Evolutionary conservation across 345 rosid genomes (phyloP), one percentile per base, ranked within the genome.

Genomic region (Pistacia vera): DNA sequence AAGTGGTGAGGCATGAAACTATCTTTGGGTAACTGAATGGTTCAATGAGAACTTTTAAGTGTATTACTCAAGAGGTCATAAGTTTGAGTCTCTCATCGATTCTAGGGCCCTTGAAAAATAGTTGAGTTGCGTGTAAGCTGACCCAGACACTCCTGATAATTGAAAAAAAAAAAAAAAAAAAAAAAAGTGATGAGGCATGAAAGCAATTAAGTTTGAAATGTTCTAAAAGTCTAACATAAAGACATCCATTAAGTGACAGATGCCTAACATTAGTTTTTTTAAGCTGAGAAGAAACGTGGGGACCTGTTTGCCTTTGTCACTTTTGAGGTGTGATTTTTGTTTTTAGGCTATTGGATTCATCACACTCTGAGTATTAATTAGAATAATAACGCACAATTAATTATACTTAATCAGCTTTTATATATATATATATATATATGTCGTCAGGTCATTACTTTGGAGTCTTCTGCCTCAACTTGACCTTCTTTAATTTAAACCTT

Each of bases 321-420:
- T 54, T 83, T 79, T 75, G 80, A 81, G 85, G 83, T 74, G 83
- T 56, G 63, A 71, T 58, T 76, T 81, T 80, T 82, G 87, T 82
- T 78, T 82, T 73, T 62, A 68, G 65, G 80, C 73, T 77, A 41
- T 82, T 82, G 88, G 88, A 80, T 25, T 22, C 55, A 68, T 72
- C 78, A 74, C 18, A 56, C 17, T 5, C 8, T 28, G 18, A 63
- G 76, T 38, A 80, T 77, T 77, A 62, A 18, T 49, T 11, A 49
- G 54, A 13, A 49, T 9, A 49, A 49, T 9, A 49, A 2, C 11
- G 1, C 57, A 49, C 5, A 13, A 16, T 52, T 52, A 4, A 52
- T 11, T 52, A 14, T 14, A 54, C 13, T 14, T 54, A 16, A 54
- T 14, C 12, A 51, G 4, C n/a, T 54, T 54, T 4, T 36, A 63